Evolutionary conservation across 257 asterid species (phyloP).

Genomic region (Salvia rosmarinus): DNA sequence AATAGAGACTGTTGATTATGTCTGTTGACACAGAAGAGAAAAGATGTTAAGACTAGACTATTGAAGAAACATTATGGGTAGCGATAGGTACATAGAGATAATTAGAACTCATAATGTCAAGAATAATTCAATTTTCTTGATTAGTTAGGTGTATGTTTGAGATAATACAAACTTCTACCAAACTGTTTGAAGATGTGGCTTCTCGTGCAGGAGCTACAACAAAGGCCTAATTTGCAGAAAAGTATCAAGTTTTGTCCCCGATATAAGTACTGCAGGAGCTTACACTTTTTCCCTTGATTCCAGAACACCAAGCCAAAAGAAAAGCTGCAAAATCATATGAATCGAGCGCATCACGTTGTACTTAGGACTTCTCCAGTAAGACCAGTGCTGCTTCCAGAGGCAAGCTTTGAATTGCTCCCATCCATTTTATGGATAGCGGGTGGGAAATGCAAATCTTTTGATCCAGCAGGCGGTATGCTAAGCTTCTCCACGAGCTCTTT

Average conservation of each 20-base stretch:
- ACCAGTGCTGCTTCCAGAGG: conserved; percentile 58
- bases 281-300: conserved; percentile 53
- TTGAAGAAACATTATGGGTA: not conserved
- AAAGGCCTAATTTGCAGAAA: not conserved
- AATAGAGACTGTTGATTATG: conserved; percentile 52
- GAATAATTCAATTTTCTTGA: no score
- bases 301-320: conserved; percentile 41
- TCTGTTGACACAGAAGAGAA: conserved; percentile 31
- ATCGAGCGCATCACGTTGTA: conserved; percentile 48
- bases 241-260: no score
- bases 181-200: not conserved
- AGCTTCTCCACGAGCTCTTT: conserved; percentile 39
- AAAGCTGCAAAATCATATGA: conserved; percentile 44
- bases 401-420: conserved; percentile 54
- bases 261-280: conserved; percentile 16
- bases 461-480: conserved; percentile 46
- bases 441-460: conserved; percentile 47
- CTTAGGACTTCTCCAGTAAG: conserved; percentile 57
- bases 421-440: conserved; percentile 42
- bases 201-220: not conserved
- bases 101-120: no score
- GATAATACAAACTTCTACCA: not conserved
- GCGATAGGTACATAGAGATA: no score
- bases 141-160: not conserved
- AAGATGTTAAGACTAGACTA: not conserved